Evolutionary conservation across 2,329 filamentous ascomycete genomes (phyloP), one percentile per base, ranked within the genome.

Genomic region (Calonectria honghensis): DNA sequence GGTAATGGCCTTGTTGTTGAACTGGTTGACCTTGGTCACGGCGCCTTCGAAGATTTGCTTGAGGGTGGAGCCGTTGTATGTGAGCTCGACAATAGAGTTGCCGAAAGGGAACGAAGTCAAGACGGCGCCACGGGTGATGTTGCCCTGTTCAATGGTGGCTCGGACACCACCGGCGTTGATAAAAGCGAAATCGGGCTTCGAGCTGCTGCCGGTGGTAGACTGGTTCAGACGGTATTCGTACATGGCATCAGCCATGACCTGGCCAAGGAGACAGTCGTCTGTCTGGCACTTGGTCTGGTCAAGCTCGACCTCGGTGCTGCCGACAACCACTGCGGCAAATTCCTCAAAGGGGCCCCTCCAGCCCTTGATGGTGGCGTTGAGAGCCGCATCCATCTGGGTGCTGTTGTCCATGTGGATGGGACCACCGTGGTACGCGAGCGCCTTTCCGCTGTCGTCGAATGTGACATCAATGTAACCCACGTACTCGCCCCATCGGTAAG

Each of bases 401-500:
- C 87, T 84, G 83, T 93, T 93, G 82, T 89, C 91, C 69, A 94
- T 84, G 79, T 93, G 91, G 77, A 94, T 90, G 1, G 92, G 92
- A 0, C 88, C 91, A 39, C 92, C 92, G 79, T 89, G 89, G 83
- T 94, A 94, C 5, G 88, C 88, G 7, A 93, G 86, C 20, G 93
- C 89, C 81, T 89, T 91, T 81, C 92, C 92, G 2, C 90, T 84
- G 5, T 85, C 76, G 78, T 93, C 91, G 79, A 92, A 94, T 1
- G 90, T 91, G 10, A 94, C 88, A 76, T 93, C 91, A 77, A 94
- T 94, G 82, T 92, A 92, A 72, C 92, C 92, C 3, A 94, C 83
- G 71, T 93, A 93, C 84, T 93, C 91, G 67, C 92, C 92, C 92
- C 92, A 94, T 75, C 91, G 89, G 81, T 92, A 94, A 3, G 92